Evolutionary conservation across 2,329 filamentous ascomycete genomes (phyloP).

Genomic region (Epichloe elymi): DNA sequence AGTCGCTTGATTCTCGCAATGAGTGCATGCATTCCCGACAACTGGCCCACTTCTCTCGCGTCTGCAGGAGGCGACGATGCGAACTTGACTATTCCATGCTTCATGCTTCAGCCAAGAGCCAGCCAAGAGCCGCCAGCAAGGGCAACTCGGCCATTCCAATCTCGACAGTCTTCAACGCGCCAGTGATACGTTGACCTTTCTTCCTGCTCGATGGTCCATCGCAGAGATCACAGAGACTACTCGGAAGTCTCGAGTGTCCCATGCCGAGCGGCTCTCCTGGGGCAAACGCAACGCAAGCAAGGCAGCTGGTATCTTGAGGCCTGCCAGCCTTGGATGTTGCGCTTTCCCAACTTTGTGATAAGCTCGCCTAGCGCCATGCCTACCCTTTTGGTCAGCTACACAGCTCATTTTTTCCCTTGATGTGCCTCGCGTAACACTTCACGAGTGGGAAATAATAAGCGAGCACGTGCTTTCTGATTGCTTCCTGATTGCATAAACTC

Average conservation of each 20-base stretch:
- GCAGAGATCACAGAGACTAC: background rate
- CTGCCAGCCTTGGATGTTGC: background rate
- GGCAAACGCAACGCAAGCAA: too few relatives aligned
- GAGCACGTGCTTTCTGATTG: background rate
- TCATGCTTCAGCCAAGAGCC: background rate
- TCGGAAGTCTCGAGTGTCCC: background rate
- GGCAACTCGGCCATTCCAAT: background rate
- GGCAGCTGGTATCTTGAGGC: background rate
- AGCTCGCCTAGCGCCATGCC: background rate
- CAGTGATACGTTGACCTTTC: background rate
- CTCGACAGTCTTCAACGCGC: background rate
- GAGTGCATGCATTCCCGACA: background rate
- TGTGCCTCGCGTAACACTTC: background rate
- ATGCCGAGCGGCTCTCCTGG: background rate
- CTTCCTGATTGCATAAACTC: background rate
- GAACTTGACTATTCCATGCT: background rate
- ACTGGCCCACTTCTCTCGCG: background rate
- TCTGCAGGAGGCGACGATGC: too few relatives aligned
- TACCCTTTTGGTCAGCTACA: slow-evolving; percentile 1
- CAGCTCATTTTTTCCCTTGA: slow-evolving; percentile 6
- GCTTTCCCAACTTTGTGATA: background rate
- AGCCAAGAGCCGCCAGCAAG: background rate
- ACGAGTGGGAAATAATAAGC: background rate
- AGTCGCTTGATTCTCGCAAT: too few relatives aligned
- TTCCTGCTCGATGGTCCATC: background rate